These are phyloP conservation scores for Zasmidium angulare DNA, from an alignment of 2,329 filamentous ascomycete species.

Conservation along the genomic window DNA sequence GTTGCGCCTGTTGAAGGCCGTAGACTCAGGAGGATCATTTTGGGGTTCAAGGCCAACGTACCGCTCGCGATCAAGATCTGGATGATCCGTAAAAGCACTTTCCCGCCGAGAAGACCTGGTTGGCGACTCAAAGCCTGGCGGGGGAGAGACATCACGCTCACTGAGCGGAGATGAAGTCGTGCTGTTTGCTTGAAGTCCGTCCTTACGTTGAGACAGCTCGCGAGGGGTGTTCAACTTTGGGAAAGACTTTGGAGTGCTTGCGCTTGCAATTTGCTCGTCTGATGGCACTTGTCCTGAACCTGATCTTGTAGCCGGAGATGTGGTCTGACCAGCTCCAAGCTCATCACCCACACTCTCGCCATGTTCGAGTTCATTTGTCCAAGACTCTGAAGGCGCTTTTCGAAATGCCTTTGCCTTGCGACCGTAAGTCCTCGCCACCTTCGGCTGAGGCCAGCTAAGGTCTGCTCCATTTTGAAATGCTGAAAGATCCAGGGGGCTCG, in stretches of 20 bases:
- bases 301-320: background rate
- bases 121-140: slow-evolving; percentile 4
- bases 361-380: background rate
- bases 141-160: slow-evolving; percentile 27
- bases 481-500: background rate
- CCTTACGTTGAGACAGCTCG: background rate
- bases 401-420: slow-evolving; percentile 13
- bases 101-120: background rate
- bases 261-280: background rate
- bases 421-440: slow-evolving; percentile 24
- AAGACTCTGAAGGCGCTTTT: background rate
- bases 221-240: slow-evolving; percentile 10
- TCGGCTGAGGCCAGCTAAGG: slow-evolving; percentile 22
- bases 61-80: too few species aligned
- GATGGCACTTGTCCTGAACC: background rate
- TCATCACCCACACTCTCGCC: background rate
- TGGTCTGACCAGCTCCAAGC: background rate
- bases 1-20: slow-evolving; percentile 25
- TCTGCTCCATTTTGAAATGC: slow-evolving; percentile 8
- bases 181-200: background rate
- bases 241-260: slow-evolving; percentile 13
- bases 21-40: too few species aligned
- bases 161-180: slow-evolving; percentile 28
- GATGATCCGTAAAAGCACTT: too few species aligned
- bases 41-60: too few species aligned